Evolutionary conservation across 1,284 basidiomycete species (phyloP), one percentile per base, ranked within the genome.

Genomic region (Tilletia indica): DNA sequence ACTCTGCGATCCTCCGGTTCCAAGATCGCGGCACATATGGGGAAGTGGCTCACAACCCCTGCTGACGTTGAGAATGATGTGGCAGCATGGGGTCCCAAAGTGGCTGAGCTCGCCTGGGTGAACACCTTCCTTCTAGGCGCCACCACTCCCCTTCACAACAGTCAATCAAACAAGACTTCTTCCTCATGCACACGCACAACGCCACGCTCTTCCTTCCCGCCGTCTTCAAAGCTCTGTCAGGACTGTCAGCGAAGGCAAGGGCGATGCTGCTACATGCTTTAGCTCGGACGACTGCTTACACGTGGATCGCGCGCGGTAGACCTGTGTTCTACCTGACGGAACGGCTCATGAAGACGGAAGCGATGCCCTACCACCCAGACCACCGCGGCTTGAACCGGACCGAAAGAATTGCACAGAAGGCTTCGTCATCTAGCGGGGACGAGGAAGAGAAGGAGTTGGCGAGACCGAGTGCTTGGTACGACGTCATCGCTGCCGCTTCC

Each of bases 161-260:
- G 9, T n/a, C 51, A 0, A 74, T 72, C 51, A 68, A 48, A 16
- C 76, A 77, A 49, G 76, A 77, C 56, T 77, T 77, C 45, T 77
- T 77, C 70, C 45, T 77, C 68, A 72, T 77, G 72, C 76, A 77
- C 69, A 51, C 72, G 21, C 76, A 77, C 74, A 77, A 77, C 61
- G 73, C 74, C 2, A 71, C 76, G 31, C 71, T 77, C 19, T 77
- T 76, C 47, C 72, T 74, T 2, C 66, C 68, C 4, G 58, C 72
- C 38, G 61, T 58, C 3, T 34, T 63, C 25, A 16, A 16, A 9
- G 58, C 25, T 31, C 69, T 76, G 6, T 3, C 45, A 9, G 51
- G 49, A 2, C 34, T 75, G 25, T n/a, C 69, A 4, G 8, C 6
- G 21, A 19, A 54, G 5, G 9, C 16, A 11, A 49, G 19, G 5